Evolutionary conservation across 78 protist genomes (phyloP), one percentile per base, ranked within the genome.

Genomic region (Tieghemostelium lacteum): DNA sequence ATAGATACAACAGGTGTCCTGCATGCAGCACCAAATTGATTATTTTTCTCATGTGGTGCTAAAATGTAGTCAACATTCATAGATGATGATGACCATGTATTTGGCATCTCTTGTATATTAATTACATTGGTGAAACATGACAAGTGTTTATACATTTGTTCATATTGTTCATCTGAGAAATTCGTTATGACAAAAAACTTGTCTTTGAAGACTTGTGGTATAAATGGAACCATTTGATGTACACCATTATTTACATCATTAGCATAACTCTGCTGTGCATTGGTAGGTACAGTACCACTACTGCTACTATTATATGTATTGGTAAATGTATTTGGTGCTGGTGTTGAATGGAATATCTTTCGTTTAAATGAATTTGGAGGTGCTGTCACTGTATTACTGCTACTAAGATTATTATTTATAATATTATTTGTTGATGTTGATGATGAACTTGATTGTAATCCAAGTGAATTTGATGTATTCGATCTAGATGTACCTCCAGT

Each of bases 31-130:
- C 17, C 63, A 5, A 57, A 57, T 4, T n/a, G 8, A n/a, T 14
- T 5, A 19, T 22, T 57, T 19, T 67, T 67, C 42, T 50, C 75
- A 42, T 67, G 75, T 67, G 75, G 75, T 17, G 49, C 54, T 24
- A 67, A 42, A 42, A 67, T 67, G 28, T 67, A 67, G 42, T 67
- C 37, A 28, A 67, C 3, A 26, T 42, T 34, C 40, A 67, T n/a
- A 19, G 58, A 24, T 37, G 75, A 31, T n/a, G 75, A 28, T 24
- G 61, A 31, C 75, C 75, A 67, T 37, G 26, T 24, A 42, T 31
- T 42, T 3, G 75, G 57, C 19, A 67, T 37, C 3, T n/a, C n/a
- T 22, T n/a, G n/a, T 67, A 22, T 24, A 67, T 67, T 58, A 2
- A 42, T 28, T 26, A 67, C 75, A 22, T 26, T 10, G n/a, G 75